A percentile compares a stretch with the other conserved stretches of the same genome.
phyloP scores from a whole-genome alignment of 345 rosid genomes.

The Ceriops decandra region DNA sequence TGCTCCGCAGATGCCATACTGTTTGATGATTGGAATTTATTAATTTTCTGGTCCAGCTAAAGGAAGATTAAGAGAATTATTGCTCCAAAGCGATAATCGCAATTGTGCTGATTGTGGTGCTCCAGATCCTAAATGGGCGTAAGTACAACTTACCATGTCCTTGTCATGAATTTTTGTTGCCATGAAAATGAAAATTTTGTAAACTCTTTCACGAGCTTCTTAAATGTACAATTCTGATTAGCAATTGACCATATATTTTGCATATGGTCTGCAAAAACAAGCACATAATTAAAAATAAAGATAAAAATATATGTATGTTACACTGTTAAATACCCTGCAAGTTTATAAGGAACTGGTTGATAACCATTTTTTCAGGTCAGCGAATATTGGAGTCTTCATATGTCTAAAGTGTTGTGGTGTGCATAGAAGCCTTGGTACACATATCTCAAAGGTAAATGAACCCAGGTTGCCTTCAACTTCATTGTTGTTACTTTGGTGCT shows the following conservation, averaged over 20 bases:
- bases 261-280: neutral
- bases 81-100: slow-evolving; percentile 75
- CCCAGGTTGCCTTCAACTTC: slow-evolving; percentile 13
- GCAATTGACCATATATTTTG: neutral
- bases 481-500: slow-evolving; percentile 1
- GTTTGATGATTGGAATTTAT: neutral
- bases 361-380: slow-evolving; percentile 62
- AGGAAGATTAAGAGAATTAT: slow-evolving; percentile 65
- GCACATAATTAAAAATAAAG: neutral
- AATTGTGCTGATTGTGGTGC: slow-evolving; percentile 93
- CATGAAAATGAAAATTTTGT: neutral
- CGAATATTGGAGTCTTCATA: slow-evolving; percentile 92
- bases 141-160: slow-evolving; percentile 31
- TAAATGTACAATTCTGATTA: neutral
- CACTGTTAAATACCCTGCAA: neutral
- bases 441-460: slow-evolving; percentile 80
- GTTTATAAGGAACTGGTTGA: slow-evolving; percentile 12
- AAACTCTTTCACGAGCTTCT: neutral
- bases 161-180: neutral
- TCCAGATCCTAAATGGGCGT: slow-evolving; percentile 99
- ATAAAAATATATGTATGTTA: too few relatives aligned
- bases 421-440: slow-evolving; percentile 96
- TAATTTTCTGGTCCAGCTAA: slow-evolving; percentile 44
- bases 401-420: slow-evolving; percentile 97
- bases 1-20: neutral